Percentiles rank a stretch among this genome's conserved stretches.
These are phyloP conservation scores for Neolentinus lepideus DNA, from an alignment of 1,284 basidiomycete genomes.

Conservation along the genomic window DNA sequence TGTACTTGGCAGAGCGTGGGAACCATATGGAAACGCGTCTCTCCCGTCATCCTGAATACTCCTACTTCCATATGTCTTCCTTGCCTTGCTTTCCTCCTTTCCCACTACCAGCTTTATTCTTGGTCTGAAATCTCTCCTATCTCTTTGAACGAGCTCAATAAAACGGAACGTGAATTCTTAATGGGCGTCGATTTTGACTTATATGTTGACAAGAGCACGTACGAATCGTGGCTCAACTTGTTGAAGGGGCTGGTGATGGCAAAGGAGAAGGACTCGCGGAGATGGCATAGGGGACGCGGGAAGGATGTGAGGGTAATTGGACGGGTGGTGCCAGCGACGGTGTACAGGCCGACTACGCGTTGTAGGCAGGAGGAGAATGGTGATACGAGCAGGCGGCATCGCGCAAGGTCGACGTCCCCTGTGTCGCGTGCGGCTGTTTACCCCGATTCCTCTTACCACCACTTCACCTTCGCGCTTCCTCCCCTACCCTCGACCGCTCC, in stretches of 20 bases:
- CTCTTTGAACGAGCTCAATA: constrained; percentile 76
- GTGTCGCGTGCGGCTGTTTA: background rate
- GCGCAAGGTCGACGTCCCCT: constrained; percentile 7
- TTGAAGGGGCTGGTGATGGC: constrained; percentile 71
- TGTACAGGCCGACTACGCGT: constrained; percentile 9
- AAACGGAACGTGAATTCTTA: constrained; percentile 86
- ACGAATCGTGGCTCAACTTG: constrained; percentile 73
- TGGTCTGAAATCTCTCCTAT: constrained; percentile 94
- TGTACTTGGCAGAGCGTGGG: no score
- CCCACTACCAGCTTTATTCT: no score
- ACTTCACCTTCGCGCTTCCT: constrained; percentile 16
- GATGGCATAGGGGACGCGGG: constrained; percentile 9
- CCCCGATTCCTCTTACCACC: constrained; percentile 8
- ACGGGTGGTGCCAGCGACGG: constrained; percentile 13
- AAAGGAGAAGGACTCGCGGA: constrained; percentile 58
- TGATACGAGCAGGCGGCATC: constrained; percentile 2
- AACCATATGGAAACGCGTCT: no score
- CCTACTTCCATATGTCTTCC: no score
- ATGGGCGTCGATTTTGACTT: constrained; percentile 71
- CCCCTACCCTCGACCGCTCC: constrained; percentile 12
- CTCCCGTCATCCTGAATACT: no score
- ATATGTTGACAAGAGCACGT: constrained; percentile 73
- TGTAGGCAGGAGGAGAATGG: background rate
- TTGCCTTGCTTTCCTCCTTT: no score
- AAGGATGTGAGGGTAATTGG: background rate